Percentiles rank a stretch among this genome's conserved stretches.
These are phyloP conservation scores for Aspergillus sclerotiicarbonarius DNA, from an alignment of 495 filamentous ascomycete species.

Conservation along the genomic window DNA sequence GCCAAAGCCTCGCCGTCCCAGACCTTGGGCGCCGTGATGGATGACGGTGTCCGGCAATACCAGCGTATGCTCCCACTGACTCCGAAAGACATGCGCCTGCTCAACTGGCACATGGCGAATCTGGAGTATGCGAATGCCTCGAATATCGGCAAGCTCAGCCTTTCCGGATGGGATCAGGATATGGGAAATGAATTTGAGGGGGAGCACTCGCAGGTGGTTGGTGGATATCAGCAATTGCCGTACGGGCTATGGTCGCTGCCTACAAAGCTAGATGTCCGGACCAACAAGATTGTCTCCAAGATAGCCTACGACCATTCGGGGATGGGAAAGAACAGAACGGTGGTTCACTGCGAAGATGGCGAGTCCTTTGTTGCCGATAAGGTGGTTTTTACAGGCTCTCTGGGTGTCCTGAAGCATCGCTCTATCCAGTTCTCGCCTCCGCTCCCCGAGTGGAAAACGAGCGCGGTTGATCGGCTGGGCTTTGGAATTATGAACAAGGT, in stretches of 20 bases:
- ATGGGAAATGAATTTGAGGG: constrained; percentile 97
- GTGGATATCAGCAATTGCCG: constrained; percentile 88
- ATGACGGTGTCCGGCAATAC: constrained; percentile 86
- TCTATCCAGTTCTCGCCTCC: constrained; percentile 76
- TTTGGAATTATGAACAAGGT: constrained; percentile 97
- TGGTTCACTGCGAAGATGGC: constrained; percentile 77
- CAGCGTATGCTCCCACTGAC: constrained; percentile 77
- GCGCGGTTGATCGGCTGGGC: constrained; percentile 80
- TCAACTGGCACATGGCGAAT: constrained; percentile 99
- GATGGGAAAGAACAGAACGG: constrained; percentile 42
- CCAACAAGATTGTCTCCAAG: constrained; percentile 62
- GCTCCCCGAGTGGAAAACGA: constrained; percentile 80
- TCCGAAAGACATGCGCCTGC: constrained; percentile 79
- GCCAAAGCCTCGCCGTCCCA: constrained; percentile 59
- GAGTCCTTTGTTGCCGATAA: constrained; percentile 74
- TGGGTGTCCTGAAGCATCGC: constrained; percentile 83
- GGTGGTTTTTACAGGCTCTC: constrained; percentile 81
- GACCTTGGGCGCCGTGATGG: constrained; percentile 83
- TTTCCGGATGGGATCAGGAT: constrained; percentile 94
- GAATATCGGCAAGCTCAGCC: constrained; percentile 80
- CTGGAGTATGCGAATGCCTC: constrained; percentile 95
- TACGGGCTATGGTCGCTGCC: constrained; percentile 76
- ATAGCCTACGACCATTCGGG: constrained; percentile 63
- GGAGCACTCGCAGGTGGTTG: constrained; percentile 85
- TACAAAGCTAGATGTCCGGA: constrained; percentile 73